phyloP scores from a whole-genome alignment of 371 early-diverging fungal species.

The Cokeromyces recurvatus region DNA sequence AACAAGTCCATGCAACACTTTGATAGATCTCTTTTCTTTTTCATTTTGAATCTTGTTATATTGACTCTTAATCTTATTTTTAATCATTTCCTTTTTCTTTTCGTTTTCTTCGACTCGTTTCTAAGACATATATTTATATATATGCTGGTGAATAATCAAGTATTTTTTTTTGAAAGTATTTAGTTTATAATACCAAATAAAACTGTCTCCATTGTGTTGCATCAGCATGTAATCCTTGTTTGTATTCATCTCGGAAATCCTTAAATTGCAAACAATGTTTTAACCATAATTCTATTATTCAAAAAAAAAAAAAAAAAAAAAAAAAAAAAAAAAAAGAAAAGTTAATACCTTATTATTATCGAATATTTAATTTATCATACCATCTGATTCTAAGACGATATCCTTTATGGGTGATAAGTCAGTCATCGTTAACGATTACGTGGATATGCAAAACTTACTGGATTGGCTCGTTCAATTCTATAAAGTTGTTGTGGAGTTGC shows the following conservation, averaged over 20 bases:
- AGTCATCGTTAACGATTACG: too few species aligned
- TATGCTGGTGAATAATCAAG: too few species aligned
- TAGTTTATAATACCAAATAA: slow-evolving; percentile 40
- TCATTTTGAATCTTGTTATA: slow-evolving; percentile 38
- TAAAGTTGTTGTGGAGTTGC: slow-evolving; percentile 39
- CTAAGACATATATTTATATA: slow-evolving; percentile 14
- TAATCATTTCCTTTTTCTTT: slow-evolving; percentile 21
- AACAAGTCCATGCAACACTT: slow-evolving; percentile 26
- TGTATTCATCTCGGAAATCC: slow-evolving; percentile 32
- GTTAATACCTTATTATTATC: not conserved
- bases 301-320: too few species aligned
- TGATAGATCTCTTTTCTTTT: slow-evolving; percentile 37
- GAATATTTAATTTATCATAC: slow-evolving; percentile 11
- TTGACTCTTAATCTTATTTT: slow-evolving; percentile 35
- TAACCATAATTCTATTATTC: slow-evolving; percentile 37
- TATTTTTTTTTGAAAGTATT: too few species aligned
- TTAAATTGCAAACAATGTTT: slow-evolving; percentile 25
- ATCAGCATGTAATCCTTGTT: slow-evolving; percentile 24
- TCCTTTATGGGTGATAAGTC: too few species aligned
- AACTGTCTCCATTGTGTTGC: slow-evolving; percentile 26
- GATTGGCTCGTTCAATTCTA: slow-evolving; percentile 36
- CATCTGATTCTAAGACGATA: slow-evolving; percentile 28
- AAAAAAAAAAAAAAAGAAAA: too few species aligned
- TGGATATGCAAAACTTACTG: too few species aligned
- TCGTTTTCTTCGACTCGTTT: slow-evolving; percentile 30